Conservation (phyloP, 31 red algal genomes). For the Odonthalia washingtoniensis region DNA sequence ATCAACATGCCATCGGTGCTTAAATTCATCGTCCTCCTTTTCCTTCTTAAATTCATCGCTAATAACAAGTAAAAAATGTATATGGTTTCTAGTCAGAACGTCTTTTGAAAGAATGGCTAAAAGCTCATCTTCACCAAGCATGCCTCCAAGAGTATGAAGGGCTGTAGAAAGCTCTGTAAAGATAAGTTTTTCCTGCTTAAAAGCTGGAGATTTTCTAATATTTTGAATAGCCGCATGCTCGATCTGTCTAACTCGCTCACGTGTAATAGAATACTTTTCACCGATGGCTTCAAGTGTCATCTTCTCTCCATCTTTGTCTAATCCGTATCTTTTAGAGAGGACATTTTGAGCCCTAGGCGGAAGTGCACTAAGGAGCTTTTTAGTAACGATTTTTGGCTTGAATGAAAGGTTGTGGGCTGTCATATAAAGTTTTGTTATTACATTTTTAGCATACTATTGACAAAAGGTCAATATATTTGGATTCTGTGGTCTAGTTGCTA, state of each 20-base stretch:
- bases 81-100: not conserved
- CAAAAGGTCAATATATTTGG: too few species aligned
- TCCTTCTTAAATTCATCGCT: not conserved
- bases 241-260: constrained; percentile 94
- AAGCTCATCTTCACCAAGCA: not conserved
- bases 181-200: not conserved
- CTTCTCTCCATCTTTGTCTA: constrained; percentile 79
- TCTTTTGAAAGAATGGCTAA: not conserved
- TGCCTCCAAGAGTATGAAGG: not conserved
- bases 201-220: constrained; percentile 50
- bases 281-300: constrained; percentile 97
- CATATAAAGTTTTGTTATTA: too few species aligned
- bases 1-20: not conserved
- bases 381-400: constrained; percentile 6
- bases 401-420: not conserved
- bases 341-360: constrained; percentile 55
- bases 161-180: not conserved
- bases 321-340: constrained; percentile 91
- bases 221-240: constrained; percentile 85
- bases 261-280: constrained; percentile 76
- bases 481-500: too few species aligned
- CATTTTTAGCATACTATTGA: too few species aligned
- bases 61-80: constrained; percentile 8
- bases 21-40: not conserved
- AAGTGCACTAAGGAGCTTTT: not conserved